A percentile compares a stretch with the other conserved stretches of the same genome.
Evolutionary conservation across 2,329 filamentous ascomycete species (phyloP).

Genomic region (Ceratocystis huliohia): DNA sequence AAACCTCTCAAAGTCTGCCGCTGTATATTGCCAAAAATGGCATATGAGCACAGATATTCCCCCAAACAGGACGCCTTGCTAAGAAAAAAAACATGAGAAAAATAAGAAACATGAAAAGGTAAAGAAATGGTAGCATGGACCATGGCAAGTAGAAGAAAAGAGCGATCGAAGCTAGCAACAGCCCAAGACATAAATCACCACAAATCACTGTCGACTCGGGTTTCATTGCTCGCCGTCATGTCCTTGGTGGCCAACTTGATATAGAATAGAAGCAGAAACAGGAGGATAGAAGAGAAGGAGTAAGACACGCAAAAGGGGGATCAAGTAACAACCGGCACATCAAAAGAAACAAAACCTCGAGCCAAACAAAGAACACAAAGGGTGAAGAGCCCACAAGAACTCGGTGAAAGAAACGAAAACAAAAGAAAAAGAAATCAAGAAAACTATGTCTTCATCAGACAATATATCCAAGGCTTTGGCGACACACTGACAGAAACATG

Average conservation of each 20-base stretch:
- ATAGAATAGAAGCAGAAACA: not conserved
- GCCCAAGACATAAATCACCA: too few relatives aligned
- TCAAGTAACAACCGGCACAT: conserved; percentile 10
- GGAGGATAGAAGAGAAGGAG: not conserved
- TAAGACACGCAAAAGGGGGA: conserved; percentile 17
- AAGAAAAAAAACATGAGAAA: not conserved
- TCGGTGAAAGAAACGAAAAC: conserved; percentile 16
- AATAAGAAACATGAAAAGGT: conserved; percentile 19
- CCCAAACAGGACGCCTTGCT: conserved; percentile 2
- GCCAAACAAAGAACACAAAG: conserved; percentile 6
- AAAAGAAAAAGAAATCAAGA: conserved; percentile 17
- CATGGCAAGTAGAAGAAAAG: not conserved
- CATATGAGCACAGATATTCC: not conserved
- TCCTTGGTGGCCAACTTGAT: too few relatives aligned
- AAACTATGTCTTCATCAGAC: conserved; percentile 17
- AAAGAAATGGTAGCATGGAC: conserved; percentile 23
- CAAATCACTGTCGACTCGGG: too few relatives aligned
- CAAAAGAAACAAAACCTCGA: conserved; percentile 7
- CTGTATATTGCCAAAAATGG: not conserved
- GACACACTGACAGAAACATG: not conserved
- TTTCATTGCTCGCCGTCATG: too few relatives aligned
- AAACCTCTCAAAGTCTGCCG: not conserved
- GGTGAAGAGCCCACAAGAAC: not conserved
- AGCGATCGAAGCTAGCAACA: too few relatives aligned
- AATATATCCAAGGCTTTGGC: not conserved